phyloP scores from a whole-genome alignment of 2,329 filamentous ascomycete species.

The Fusarium irregulare region DNA sequence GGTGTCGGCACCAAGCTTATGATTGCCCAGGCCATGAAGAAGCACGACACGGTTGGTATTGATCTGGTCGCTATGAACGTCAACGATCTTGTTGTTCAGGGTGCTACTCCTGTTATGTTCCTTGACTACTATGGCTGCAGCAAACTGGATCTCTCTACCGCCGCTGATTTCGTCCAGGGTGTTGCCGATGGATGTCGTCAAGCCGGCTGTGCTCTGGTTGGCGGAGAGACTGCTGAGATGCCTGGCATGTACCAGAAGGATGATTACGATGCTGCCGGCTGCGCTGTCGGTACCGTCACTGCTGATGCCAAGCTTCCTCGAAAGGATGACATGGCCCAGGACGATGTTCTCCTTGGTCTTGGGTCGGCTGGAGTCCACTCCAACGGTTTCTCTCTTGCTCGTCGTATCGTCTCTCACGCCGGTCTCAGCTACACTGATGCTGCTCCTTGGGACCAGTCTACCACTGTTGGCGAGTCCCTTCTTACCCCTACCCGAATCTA shows the following conservation, averaged over 20 bases:
- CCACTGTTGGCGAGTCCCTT: constrained; percentile 78
- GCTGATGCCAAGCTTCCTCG: constrained; percentile 78
- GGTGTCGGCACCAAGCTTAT: constrained; percentile 97
- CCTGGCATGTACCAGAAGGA: constrained; percentile 90
- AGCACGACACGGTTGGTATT: constrained; percentile 95
- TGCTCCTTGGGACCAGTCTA: constrained; percentile 78
- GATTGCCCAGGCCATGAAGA: constrained; percentile 88
- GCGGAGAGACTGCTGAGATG: constrained; percentile 98
- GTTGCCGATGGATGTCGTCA: constrained; percentile 89
- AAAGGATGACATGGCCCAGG: constrained; percentile 78
- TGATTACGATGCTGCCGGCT: constrained; percentile 93
- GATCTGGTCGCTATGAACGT: constrained; percentile 99
- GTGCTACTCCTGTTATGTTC: constrained; percentile 94
- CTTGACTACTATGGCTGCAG: constrained; percentile 98
- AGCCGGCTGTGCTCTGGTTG: constrained; percentile 90
- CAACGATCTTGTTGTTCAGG: constrained; percentile 96
- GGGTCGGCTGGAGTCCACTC: constrained; percentile 91
- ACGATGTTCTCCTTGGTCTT: constrained; percentile 88
- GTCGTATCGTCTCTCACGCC: constrained; percentile 82
- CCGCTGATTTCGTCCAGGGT: constrained; percentile 88
- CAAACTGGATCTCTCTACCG: constrained; percentile 80
- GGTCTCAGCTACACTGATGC: constrained; percentile 76
- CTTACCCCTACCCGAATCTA: constrained; percentile 95
- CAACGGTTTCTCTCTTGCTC: constrained; percentile 97
- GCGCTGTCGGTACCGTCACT: constrained; percentile 85